Evolutionary conservation across 345 rosid genomes (phyloP), one percentile per base, ranked within the genome.

Genomic region (Lepidium sativum): DNA sequence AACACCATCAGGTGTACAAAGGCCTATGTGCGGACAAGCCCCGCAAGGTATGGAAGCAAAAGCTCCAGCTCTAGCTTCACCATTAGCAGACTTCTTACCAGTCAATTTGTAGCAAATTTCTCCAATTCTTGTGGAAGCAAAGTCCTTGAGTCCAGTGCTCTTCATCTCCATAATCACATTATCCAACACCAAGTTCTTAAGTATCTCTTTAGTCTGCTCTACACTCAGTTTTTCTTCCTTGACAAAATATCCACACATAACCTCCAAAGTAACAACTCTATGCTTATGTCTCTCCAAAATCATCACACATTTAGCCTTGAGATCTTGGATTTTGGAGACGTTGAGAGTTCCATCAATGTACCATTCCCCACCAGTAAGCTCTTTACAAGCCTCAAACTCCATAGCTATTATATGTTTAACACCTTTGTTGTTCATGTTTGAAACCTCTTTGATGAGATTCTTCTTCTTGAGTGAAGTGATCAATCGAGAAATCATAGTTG

Each of bases 1-100:
- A 32, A 78, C 65, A 15, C 95, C 97, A 39, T 73, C 86, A 1
- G 95, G 91, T 6, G 86, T 75, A 64, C 99, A 90, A 1, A 47
- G 54, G 25, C 63, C 76, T 11, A 84, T 80, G 17, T 77, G 79
- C 0, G 96, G 95, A 72, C 98, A 89, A 52, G 74, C 91, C 35
- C 92, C 92, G 7, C 96, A 92, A n/a, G 95, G 92, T 11, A 89
- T 65, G 3, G 85, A 81, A 75, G 91, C 85, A 65, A 90, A 72
- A 23, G 72, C 75, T 15, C 80, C 86, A 39, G 62, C 86, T 11
- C 59, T 70, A 14, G 34, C 41, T 15, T 81, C 86, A 39, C 64
- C 86, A 13, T 61, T 70, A 14, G 34, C 41, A 2, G 66, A 70
- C 0, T 74, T 76, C 50, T 56, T 81, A 15, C 75, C 67, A 0